phyloP scores from a whole-genome alignment of 768 basidiomycete species.

The Dacryopinax spathularia region DNA sequence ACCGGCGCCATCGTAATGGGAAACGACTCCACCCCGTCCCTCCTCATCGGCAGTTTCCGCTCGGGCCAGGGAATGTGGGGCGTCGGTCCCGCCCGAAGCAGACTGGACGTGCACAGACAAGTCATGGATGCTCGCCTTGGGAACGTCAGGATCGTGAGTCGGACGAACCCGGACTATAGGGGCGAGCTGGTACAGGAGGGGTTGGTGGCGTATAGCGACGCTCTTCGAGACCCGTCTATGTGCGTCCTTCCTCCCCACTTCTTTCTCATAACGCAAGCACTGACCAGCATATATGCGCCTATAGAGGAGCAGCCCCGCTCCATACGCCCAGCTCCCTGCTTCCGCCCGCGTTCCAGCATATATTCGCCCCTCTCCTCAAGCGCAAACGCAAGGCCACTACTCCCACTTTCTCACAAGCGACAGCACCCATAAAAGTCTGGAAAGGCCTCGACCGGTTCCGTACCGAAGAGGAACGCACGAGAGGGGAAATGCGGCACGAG shows the following conservation, averaged over 20 bases:
- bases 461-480: slow-evolving; percentile 13
- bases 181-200: background rate
- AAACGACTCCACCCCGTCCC: slow-evolving; percentile 67
- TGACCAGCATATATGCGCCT: background rate
- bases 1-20: slow-evolving; percentile 76
- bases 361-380: background rate
- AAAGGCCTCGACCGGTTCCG: slow-evolving; percentile 30
- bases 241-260: background rate
- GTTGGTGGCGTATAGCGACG: background rate
- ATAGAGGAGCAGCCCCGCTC: background rate
- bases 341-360: slow-evolving; percentile 15
- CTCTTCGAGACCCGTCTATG: background rate
- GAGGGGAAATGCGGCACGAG: slow-evolving; percentile 6
- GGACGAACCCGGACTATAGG: slow-evolving; percentile 3
- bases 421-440: slow-evolving; percentile 19
- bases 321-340: slow-evolving; percentile 19
- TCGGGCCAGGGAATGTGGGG: slow-evolving; percentile 68
- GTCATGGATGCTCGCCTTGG: background rate
- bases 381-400: background rate
- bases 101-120: background rate
- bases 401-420: background rate
- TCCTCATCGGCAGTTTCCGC: slow-evolving; percentile 71
- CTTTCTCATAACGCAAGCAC: no score
- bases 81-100: slow-evolving; percentile 38
- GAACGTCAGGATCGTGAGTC: background rate